Base-by-base conservation (phyloP, 2,329 filamentous ascomycete genomes). In the Beauveria bassiana region DNA sequence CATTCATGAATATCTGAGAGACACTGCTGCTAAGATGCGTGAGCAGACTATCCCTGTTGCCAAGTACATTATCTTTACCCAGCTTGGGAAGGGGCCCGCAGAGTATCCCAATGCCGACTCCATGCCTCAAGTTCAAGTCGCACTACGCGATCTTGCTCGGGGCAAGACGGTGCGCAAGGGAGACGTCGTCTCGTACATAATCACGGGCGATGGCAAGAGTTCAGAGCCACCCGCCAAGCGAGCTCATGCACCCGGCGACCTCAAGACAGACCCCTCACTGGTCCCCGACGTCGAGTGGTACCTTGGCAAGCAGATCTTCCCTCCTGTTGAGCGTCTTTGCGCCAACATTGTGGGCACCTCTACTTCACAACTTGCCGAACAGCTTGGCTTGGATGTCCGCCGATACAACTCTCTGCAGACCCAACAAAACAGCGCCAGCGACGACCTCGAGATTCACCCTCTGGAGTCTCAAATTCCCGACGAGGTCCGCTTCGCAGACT, bases 1-100 rank as follows among this genome's bases (percentile, higher is more conserved):
- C 65, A 92, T 99, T 63, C 95, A 99, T 73, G 93, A 96, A 62
- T 93, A 98, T 70, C 84, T 99, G 24, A 86, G 91, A 40, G 88
- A 96, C 28, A 86, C 95, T n/a, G 82, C 90, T 0, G 79, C 79
- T 66, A 90, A 92, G 75, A 97, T 99, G 91, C 89, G 93, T 57
- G 88, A 90, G 66, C 86, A 87, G 66, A 76, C 80, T 12, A 81
- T 96, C 50, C 89, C 91, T 0, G 78, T 84, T 4, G 86, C 88
- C 68, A 97, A 97, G 78, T 99, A 98, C 77, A 96, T 93, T 68
- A 99, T 99, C 72, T 96, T 91, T 75, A 98, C 93, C 8, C 96
- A 98, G 80, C 89, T 99, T 61, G 95, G 95, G 67, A 99, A 99
- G 73, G 85, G 88, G 40, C 95, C 95, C 2, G 88, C 88, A 65